These are phyloP conservation scores for Aureobasidium lini DNA, from an alignment of 2,329 filamentous ascomycete genomes.

Conservation along the genomic window DNA sequence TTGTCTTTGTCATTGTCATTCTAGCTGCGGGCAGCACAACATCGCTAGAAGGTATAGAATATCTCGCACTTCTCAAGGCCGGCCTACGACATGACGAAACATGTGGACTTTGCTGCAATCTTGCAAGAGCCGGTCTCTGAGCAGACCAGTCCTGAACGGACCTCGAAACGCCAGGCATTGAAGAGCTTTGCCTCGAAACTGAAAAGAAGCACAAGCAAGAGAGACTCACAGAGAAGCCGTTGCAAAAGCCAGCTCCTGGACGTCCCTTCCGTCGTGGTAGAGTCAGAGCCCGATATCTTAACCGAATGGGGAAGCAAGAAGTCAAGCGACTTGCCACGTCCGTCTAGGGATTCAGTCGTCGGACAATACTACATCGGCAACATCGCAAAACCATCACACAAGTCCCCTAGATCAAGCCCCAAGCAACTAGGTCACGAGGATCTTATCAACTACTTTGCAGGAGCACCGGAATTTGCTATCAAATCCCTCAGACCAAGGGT, in stretches of 20 bases:
- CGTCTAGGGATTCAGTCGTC: background rate
- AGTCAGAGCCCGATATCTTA: background rate
- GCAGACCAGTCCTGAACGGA: background rate
- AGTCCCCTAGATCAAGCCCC: background rate
- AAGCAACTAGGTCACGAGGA: constrained; percentile 18
- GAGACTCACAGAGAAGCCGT: background rate
- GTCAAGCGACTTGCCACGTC: background rate
- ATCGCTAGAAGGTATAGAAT: background rate
- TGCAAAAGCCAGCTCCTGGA: background rate
- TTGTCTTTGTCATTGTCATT: background rate
- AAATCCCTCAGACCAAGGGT: background rate
- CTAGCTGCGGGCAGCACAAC: constrained; percentile 1
- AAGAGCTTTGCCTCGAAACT: constrained; percentile 5
- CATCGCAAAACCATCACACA: background rate
- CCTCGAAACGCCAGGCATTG: background rate
- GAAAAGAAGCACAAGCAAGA: background rate
- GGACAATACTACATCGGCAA: background rate
- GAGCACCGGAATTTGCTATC: constrained; percentile 24
- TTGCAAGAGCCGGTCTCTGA: background rate
- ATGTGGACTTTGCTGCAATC: background rate
- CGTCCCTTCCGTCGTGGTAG: background rate
- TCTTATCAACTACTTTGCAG: constrained; percentile 21
- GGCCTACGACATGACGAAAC: background rate
- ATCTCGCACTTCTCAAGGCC: background rate
- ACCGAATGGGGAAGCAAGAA: background rate